These are phyloP conservation scores for Hanseniaspora occidentalis DNA, from an alignment of 805 yeast species.

Conservation along the genomic window DNA sequence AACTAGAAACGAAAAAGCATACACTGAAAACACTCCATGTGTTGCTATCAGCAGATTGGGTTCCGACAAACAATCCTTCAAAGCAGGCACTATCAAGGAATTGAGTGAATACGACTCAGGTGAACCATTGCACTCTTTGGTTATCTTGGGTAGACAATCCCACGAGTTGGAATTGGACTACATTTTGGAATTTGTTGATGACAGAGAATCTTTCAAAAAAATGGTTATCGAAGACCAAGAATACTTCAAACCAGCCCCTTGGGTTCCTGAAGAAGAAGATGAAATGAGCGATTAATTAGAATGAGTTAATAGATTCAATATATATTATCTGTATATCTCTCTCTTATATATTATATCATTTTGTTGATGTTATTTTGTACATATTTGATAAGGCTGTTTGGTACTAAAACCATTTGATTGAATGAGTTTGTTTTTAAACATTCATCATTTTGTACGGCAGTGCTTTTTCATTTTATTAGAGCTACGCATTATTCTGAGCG, in stretches of 20 bases:
- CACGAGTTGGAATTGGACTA: conserved; percentile 89
- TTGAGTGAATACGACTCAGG: conserved; percentile 80
- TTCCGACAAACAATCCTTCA: conserved; percentile 67
- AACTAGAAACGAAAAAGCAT: conserved; percentile 59
- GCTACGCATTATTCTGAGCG: too few species aligned
- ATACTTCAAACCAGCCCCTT: conserved; percentile 60
- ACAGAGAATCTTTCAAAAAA: conserved; percentile 35
- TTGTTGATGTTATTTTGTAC: too few species aligned
- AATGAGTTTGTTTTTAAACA: neutral
- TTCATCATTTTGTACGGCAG: neutral
- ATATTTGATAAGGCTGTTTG: too few species aligned
- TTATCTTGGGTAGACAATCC: conserved; percentile 83
- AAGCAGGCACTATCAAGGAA: conserved; percentile 73
- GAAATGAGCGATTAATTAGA: conserved; percentile 11
- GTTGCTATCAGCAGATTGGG: conserved; percentile 90
- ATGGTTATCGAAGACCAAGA: conserved; percentile 46
- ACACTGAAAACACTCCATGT: conserved; percentile 80
- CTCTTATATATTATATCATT: too few species aligned
- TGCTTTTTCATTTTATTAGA: too few species aligned
- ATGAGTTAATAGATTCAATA: too few species aligned
- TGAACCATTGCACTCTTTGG: conserved; percentile 84
- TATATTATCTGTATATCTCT: too few species aligned
- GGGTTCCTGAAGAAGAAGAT: conserved; percentile 38
- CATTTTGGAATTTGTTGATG: conserved; percentile 60
- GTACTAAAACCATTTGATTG: too few species aligned